Percentiles rank a stretch among this genome's conserved stretches.
phyloP scores from a whole-genome alignment of 2,329 filamentous ascomycete species.

The Thermothelomyces thermophilus region DNA sequence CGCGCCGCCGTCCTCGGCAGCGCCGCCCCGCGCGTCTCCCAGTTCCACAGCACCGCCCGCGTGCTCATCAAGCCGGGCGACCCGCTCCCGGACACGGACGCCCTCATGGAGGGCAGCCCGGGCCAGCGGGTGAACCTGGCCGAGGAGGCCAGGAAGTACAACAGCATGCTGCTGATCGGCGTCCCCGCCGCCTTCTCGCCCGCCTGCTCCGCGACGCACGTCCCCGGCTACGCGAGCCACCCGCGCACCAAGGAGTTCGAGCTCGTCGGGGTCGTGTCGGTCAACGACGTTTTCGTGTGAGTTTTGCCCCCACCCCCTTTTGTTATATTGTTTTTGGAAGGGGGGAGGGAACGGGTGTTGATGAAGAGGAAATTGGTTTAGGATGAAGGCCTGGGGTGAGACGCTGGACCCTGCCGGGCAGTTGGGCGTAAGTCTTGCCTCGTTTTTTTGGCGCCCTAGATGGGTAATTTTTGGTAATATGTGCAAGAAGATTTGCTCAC shows the following conservation, averaged over 20 bases:
- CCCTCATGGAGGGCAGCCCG: slow-evolving; percentile 77
- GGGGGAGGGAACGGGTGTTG: too few species aligned
- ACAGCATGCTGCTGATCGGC: slow-evolving; percentile 76
- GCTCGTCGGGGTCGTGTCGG: slow-evolving; percentile 80
- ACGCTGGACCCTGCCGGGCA: slow-evolving; percentile 67
- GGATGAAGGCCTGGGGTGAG: slow-evolving; percentile 84
- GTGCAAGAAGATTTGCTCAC: not conserved
- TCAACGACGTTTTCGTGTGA: slow-evolving; percentile 94
- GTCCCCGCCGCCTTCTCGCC: slow-evolving; percentile 71
- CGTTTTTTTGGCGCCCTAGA: too few species aligned
- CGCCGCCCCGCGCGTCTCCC: not conserved
- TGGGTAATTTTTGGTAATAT: too few species aligned
- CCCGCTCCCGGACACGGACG: slow-evolving; percentile 66
- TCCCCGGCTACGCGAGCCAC: slow-evolving; percentile 82
- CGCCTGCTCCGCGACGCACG: slow-evolving; percentile 56
- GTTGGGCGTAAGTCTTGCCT: slow-evolving; percentile 70
- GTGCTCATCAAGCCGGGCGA: slow-evolving; percentile 71
- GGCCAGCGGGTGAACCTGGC: slow-evolving; percentile 86
- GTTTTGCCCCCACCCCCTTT: slow-evolving; percentile 30
- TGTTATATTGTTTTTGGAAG: too few species aligned
- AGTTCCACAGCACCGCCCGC: slow-evolving; percentile 59
- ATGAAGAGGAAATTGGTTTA: slow-evolving; percentile 32
- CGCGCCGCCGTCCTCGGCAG: not conserved
- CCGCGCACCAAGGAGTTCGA: slow-evolving; percentile 72
- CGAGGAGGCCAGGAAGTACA: slow-evolving; percentile 58